Conservation (phyloP, 768 basidiomycete genomes). For the Boletales sp. region DNA sequence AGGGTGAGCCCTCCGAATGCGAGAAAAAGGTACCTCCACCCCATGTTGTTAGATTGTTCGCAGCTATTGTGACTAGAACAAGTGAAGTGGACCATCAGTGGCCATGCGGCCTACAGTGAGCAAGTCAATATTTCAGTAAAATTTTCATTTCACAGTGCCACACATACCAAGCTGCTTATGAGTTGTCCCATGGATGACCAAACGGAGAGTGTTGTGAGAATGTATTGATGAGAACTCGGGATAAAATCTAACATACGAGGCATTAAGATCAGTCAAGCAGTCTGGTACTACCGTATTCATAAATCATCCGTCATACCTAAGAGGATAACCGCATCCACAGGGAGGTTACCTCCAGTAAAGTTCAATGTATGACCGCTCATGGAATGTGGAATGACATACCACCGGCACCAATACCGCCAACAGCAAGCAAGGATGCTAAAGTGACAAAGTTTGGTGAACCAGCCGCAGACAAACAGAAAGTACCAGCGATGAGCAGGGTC, state of each 20-base stretch:
- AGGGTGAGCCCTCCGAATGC: constrained; percentile 51
- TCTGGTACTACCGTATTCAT: not conserved
- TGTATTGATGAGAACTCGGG: constrained; percentile 53
- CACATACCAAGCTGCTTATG: constrained; percentile 45
- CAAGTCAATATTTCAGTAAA: too few species aligned
- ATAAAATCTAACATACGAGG: constrained; percentile 45
- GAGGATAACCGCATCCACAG: constrained; percentile 52
- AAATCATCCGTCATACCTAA: constrained; percentile 32
- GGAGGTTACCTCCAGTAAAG: constrained; percentile 42
- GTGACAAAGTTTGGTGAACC: constrained; percentile 44
- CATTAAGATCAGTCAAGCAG: constrained; percentile 2
- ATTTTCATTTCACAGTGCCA: constrained; percentile 6
- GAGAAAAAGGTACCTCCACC: constrained; percentile 60
- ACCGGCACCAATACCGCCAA: constrained; percentile 47
- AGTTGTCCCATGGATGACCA: constrained; percentile 63
- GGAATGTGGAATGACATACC: constrained; percentile 22
- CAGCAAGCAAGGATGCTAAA: constrained; percentile 44
- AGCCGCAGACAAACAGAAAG: constrained; percentile 51
- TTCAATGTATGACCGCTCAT: not conserved
- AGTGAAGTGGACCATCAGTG: constrained; percentile 52
- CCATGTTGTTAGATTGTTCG: constrained; percentile 49
- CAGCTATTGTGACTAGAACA: constrained; percentile 38
- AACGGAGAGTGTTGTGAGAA: constrained; percentile 53
- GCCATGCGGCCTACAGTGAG: constrained; percentile 52
- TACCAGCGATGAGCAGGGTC: constrained; percentile 50